Percentiles rank a stretch among this genome's conserved stretches.
These are phyloP conservation scores for Chenopodium suecicum DNA, from an alignment of 148 eudicot genomes.

Conservation along the genomic window DNA sequence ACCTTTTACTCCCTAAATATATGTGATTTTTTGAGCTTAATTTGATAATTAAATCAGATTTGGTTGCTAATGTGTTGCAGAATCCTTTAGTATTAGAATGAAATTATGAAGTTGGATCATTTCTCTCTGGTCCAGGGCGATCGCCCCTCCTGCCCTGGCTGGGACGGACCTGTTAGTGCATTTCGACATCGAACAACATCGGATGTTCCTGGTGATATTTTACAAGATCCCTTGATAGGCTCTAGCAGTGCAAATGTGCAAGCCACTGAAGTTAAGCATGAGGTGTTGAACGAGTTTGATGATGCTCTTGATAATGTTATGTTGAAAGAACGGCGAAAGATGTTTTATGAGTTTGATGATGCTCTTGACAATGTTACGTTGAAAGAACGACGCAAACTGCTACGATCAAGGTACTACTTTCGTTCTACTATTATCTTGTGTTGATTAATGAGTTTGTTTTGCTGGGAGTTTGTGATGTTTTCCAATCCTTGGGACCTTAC, in stretches of 20 bases:
- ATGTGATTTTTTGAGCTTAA: too few species aligned
- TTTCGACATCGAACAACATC: conserved; percentile 19
- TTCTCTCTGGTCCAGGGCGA: too few species aligned
- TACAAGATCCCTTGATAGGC: conserved; percentile 20
- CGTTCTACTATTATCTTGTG: neutral
- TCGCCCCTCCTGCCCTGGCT: too few species aligned
- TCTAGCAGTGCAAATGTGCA: conserved; percentile 20
- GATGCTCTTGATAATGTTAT: conserved; percentile 59
- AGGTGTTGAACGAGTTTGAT: conserved; percentile 36
- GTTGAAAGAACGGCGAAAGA: conserved; percentile 53
- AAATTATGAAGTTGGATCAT: too few species aligned
- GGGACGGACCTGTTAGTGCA: neutral
- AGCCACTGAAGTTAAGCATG: conserved; percentile 30
- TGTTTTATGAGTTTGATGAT: conserved; percentile 38
- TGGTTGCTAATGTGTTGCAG: too few species aligned
- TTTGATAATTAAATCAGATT: too few species aligned
- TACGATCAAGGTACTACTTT: conserved; percentile 56
- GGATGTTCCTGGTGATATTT: conserved; percentile 21
- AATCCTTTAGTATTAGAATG: too few species aligned
- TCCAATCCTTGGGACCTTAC: neutral
- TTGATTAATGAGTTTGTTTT: too few species aligned
- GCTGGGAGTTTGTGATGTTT: neutral
- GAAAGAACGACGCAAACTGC: conserved; percentile 54
- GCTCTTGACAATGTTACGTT: conserved; percentile 58
- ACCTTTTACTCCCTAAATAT: too few species aligned